Evolutionary conservation across 2,329 filamentous ascomycete species (phyloP), one percentile per base, ranked within the genome.

Genomic region (Dactylellina drechsleri): DNA sequence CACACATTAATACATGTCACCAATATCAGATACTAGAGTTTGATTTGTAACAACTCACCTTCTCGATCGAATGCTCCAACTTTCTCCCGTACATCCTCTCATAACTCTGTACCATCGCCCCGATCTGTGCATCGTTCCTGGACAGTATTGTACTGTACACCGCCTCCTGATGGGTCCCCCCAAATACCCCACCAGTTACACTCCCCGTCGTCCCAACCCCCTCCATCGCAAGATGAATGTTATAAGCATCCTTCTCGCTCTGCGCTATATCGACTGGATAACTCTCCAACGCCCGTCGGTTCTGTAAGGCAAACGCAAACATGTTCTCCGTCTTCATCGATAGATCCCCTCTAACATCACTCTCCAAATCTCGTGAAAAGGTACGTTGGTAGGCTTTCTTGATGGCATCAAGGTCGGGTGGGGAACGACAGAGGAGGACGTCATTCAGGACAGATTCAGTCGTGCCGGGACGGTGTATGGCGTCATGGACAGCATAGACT

Each of bases 371-470:
- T n/a, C 86, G 86, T 36, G 85, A 84, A 83, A 89, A 93, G 0
- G 86, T 87, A 15, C 86, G 86, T 56, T 89, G 86, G 81, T 96
- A 99, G 13, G 88, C 86, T 57, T 85, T 82, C 83, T 96, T 96
- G 85, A 99, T 97, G 45, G 92, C 92, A 64, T 88, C 86, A 41
- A 99, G 85, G 79, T 98, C 94, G 43, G 93, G 93, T 79, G 98
- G 98, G 41, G 89, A 91, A 43, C 94, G 87, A 7, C 89, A 86
- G 4, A 97, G 87, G 1, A 98, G 85, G 4, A 97, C 86, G 78
- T 98, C 94, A 81, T 97, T 94, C 56, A 99, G 85, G 0, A 95
- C 85, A 64, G 85, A 84, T 81, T 98, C 94, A 79, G 96, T 96
- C 0, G 94, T 98, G 7, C 95, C 94, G 0, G 88, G 81, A 0